Percentiles rank a stretch among this genome's conserved stretches.
phyloP scores from a whole-genome alignment of 306 rosid species.

The Citrullus amarus region DNA sequence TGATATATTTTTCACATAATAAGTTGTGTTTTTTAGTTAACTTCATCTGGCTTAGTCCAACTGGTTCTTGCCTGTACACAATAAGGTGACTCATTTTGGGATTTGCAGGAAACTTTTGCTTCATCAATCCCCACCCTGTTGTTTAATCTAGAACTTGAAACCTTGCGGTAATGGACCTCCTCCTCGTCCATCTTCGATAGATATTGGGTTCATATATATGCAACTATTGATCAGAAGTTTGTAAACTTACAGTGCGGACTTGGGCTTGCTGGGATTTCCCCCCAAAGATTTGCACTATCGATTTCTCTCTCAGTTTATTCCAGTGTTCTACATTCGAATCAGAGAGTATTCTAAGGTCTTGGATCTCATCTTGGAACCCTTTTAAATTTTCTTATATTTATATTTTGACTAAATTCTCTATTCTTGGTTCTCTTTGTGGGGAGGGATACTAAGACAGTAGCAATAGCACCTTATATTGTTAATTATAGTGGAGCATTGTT shows the following conservation, averaged over 20 bases:
- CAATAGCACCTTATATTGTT: conserved; percentile 79
- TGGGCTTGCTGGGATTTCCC: conserved; percentile 89
- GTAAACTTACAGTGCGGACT: conserved; percentile 81
- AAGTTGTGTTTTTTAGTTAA: neutral
- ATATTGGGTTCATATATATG: conserved; percentile 9
- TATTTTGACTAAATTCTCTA: conserved; percentile 3
- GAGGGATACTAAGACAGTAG: conserved; percentile 52
- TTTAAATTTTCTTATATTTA: neutral
- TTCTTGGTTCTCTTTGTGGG: conserved; percentile 12
- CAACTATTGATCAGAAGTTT: conserved; percentile 17
- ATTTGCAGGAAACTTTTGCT: conserved; percentile 82
- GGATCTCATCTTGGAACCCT: neutral
- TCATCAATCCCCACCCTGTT: conserved; percentile 60
- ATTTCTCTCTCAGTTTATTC: conserved; percentile 88
- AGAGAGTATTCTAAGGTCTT: conserved; percentile 88
- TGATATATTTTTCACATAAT: neutral
- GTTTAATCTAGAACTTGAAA: conserved; percentile 91
- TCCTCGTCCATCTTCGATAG: conserved; percentile 10
- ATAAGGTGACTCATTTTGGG: conserved; percentile 15
- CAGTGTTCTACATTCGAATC: conserved; percentile 78
- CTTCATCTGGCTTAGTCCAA: neutral
- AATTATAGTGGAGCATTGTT: conserved; percentile 91
- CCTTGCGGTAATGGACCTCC: conserved; percentile 49
- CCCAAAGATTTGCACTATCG: conserved; percentile 85
- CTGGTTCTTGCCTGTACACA: neutral